Conservation (phyloP, 805 yeast genomes). For the Ogataea neopini region DNA sequence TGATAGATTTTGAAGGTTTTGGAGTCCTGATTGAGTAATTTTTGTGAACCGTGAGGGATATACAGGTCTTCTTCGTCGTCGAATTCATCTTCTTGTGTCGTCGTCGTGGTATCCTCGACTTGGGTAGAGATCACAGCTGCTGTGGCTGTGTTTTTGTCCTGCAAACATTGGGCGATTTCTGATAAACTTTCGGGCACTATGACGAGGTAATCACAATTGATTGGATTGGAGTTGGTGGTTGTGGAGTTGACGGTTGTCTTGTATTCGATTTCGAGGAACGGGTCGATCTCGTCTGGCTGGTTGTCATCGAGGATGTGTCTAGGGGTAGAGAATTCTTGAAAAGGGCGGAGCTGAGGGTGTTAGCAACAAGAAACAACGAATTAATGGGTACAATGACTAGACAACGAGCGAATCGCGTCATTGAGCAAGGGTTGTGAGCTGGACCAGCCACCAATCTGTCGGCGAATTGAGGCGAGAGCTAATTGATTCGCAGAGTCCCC, state of each 20-base stretch:
- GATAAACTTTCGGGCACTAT: slow-evolving; percentile 1
- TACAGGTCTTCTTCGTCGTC: slow-evolving; percentile 56
- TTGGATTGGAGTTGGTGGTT: too few species aligned
- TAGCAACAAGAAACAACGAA: too few species aligned
- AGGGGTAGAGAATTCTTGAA: slow-evolving; percentile 46
- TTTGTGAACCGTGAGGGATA: slow-evolving; percentile 22
- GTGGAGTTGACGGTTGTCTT: background rate
- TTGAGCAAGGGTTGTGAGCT: too few species aligned
- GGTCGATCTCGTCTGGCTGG: slow-evolving; percentile 4
- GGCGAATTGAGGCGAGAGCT: too few species aligned
- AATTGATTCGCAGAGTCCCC: too few species aligned
- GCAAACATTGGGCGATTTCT: background rate
- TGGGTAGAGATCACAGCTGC: too few species aligned
- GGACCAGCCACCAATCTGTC: too few species aligned
- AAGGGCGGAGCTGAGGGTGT: slow-evolving; percentile 46
- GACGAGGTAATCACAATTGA: background rate
- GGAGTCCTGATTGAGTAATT: slow-evolving; percentile 27
- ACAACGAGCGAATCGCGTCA: too few species aligned
- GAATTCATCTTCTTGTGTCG: slow-evolving; percentile 24
- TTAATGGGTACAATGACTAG: background rate
- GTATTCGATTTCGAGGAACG: background rate
- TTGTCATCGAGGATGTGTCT: slow-evolving; percentile 4
- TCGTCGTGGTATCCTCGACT: background rate
- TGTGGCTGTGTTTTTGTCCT: background rate
- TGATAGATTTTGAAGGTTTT: slow-evolving; percentile 19